Percentiles rank a stretch among this genome's conserved stretches.
Conservation (phyloP, 768 basidiomycete species). For the Austroboletus eburneus region DNA sequence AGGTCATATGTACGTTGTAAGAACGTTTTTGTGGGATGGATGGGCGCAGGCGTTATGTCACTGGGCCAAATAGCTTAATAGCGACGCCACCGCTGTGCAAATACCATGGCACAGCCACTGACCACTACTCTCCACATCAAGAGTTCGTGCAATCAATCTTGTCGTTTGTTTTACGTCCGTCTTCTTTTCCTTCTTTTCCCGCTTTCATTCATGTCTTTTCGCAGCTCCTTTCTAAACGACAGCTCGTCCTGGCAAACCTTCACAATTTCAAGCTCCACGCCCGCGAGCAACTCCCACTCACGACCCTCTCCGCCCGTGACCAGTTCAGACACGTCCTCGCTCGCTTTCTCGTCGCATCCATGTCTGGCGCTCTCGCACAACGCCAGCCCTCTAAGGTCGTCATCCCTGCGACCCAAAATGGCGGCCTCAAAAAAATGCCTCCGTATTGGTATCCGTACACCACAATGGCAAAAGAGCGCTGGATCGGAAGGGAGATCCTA, state of each 20-base stretch:
- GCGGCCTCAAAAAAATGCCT: constrained; percentile 70
- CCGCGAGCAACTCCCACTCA: constrained; percentile 36
- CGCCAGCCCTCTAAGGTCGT: constrained; percentile 25
- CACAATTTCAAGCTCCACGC: constrained; percentile 21
- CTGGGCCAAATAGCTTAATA: neutral
- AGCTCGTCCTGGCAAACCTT: constrained; percentile 31
- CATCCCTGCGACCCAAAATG: constrained; percentile 11
- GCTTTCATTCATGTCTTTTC: neutral
- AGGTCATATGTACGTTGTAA: no score
- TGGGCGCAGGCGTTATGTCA: neutral
- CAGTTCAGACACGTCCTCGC: constrained; percentile 57
- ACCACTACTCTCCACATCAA: constrained; percentile 10
- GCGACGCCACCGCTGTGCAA: no score
- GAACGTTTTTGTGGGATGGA: neutral
- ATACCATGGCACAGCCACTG: constrained; percentile 12
- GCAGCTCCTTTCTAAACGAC: constrained; percentile 22
- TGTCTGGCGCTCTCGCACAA: constrained; percentile 33
- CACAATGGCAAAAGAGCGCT: constrained; percentile 89
- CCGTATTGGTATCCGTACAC: constrained; percentile 94
- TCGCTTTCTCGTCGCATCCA: constrained; percentile 48
- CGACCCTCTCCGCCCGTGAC: constrained; percentile 45
- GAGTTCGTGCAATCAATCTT: constrained; percentile 19
- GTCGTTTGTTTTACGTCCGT: constrained; percentile 21
- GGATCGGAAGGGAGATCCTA: constrained; percentile 82
- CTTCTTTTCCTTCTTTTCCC: neutral